Conservation (phyloP, 2,329 filamentous ascomycete species). For the Blumeria graminis region DNA sequence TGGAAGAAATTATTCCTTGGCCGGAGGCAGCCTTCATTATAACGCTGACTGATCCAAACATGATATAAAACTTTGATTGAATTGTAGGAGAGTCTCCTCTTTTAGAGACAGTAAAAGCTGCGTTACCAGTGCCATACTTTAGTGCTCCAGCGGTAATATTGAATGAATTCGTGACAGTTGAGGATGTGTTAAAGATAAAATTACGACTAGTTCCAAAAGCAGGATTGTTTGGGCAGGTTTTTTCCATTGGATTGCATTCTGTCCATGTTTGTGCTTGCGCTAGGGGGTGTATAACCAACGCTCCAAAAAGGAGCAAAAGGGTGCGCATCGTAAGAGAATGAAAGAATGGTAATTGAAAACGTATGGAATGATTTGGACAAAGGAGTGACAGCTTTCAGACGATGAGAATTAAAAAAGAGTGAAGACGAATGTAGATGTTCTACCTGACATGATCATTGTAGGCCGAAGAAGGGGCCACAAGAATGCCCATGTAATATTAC, state of each 20-base stretch:
- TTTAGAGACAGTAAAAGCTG: conserved; percentile 49
- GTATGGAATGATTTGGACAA: background rate
- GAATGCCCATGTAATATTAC: no score
- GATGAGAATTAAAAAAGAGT: background rate
- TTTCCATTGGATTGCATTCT: conserved; percentile 51
- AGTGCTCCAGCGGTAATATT: conserved; percentile 43
- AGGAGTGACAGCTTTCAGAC: background rate
- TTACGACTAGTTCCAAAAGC: conserved; percentile 41
- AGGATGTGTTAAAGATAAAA: conserved; percentile 34
- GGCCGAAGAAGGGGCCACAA: no score
- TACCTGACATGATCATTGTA: no score
- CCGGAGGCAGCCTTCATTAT: conserved; percentile 54
- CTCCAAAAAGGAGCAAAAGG: conserved; percentile 2
- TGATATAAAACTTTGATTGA: conserved; percentile 59
- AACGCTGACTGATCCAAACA: conserved; percentile 61
- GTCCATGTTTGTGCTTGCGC: conserved; percentile 41
- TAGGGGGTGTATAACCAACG: conserved; percentile 16
- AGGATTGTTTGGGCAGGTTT: conserved; percentile 42
- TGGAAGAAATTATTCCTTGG: conserved; percentile 52
- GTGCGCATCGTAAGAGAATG: background rate
- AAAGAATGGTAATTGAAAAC: background rate
- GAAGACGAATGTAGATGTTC: no score
- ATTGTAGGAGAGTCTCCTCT: conserved; percentile 58
- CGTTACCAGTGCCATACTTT: conserved; percentile 29
- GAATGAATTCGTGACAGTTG: conserved; percentile 36